Conservation (phyloP, 2,329 filamentous ascomycete species). For the Scleromitrula shiraiana region DNA sequence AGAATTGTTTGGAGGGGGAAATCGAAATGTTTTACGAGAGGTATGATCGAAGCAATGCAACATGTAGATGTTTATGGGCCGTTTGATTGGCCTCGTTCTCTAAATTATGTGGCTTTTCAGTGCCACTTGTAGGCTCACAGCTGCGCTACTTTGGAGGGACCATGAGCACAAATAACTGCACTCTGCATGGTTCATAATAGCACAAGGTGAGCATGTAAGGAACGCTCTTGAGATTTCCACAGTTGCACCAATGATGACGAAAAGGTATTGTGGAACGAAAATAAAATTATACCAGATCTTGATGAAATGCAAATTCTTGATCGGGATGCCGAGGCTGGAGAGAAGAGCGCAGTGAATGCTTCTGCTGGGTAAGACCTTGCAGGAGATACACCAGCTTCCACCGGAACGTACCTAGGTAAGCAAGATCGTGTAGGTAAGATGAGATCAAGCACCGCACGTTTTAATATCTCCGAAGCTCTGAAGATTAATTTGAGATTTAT, state of each 20-base stretch:
- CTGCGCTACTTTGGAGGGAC: background rate
- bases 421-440: background rate
- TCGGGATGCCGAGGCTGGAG: conserved; percentile 1
- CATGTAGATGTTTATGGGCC: background rate
- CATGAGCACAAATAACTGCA: background rate
- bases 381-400: background rate
- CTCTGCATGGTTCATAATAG: background rate
- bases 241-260: conserved; percentile 1
- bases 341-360: no score
- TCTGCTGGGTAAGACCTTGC: background rate
- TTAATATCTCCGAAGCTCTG: background rate
- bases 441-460: background rate
- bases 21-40: background rate
- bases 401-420: background rate
- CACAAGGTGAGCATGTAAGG: background rate
- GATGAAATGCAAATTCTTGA: background rate
- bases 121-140: background rate
- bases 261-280: background rate
- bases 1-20: background rate
- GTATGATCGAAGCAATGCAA: background rate
- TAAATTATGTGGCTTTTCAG: background rate
- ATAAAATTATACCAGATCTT: background rate
- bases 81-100: background rate
- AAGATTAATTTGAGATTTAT: background rate
- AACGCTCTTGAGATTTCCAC: background rate